Conservation (phyloP, 176 grass and related monocot genomes). For the Carex myosuroides region DNA sequence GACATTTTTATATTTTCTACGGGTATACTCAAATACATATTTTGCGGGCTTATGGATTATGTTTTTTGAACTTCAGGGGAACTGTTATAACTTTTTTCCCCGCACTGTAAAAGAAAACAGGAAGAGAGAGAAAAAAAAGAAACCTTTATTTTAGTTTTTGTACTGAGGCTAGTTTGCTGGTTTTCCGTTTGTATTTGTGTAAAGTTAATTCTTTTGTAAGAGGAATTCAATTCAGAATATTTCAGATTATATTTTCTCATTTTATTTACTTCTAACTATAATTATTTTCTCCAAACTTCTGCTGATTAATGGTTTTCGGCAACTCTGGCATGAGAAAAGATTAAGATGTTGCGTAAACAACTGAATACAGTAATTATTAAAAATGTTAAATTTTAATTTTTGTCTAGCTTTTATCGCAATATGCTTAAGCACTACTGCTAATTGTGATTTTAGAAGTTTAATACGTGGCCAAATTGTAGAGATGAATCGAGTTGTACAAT, state of each 20-base stretch:
- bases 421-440: no score
- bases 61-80: not conserved
- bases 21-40: not conserved
- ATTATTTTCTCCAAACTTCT: not conserved
- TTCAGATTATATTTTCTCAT: not conserved
- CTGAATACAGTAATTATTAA: no score
- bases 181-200: not conserved
- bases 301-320: not conserved
- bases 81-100: not conserved
- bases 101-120: not conserved
- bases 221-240: slow-evolving; percentile 9
- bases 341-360: no score
- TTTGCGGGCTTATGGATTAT: not conserved
- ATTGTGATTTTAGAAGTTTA: no score
- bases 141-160: not conserved
- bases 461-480: not conserved
- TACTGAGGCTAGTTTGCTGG: not conserved
- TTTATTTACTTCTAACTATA: not conserved
- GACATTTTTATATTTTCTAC: not conserved
- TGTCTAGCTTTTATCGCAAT: no score
- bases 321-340: no score
- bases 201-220: slow-evolving; percentile 15
- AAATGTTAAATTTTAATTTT: no score
- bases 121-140: not conserved
- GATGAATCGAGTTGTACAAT: not conserved